Conservation (phyloP, 2,329 filamentous ascomycete species). For the Epichloe sibirici region DNA sequence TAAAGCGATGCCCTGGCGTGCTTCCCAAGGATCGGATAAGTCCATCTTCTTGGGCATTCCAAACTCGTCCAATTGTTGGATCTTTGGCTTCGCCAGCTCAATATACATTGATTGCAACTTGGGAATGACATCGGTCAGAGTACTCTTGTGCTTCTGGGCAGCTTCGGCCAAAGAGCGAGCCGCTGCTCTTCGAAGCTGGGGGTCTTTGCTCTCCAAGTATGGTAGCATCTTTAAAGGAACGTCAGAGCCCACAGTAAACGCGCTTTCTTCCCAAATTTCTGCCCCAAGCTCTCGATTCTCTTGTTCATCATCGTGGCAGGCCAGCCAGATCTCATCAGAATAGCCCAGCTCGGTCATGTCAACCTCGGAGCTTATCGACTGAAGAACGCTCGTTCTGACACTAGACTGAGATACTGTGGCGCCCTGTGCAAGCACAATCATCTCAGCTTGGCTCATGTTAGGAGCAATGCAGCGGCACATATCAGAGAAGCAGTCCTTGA, state of each 20-base stretch:
- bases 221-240: conserved; percentile 57
- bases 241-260: conserved; percentile 54
- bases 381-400: conserved; percentile 74
- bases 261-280: conserved; percentile 93
- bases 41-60: conserved; percentile 91
- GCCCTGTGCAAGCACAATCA: conserved; percentile 63
- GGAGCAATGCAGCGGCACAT: conserved; percentile 73
- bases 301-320: conserved; percentile 78
- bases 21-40: conserved; percentile 80
- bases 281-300: conserved; percentile 75
- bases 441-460: conserved; percentile 64
- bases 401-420: conserved; percentile 66
- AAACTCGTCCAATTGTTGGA: conserved; percentile 79
- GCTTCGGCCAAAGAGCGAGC: conserved; percentile 71
- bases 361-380: conserved; percentile 82
- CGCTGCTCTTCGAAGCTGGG: conserved; percentile 71
- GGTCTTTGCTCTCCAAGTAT: conserved; percentile 70
- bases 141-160: conserved; percentile 45
- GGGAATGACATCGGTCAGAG: conserved; percentile 49
- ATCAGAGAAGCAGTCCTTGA: conserved; percentile 86
- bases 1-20: conserved; percentile 75
- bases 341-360: conserved; percentile 81
- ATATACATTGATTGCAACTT: conserved; percentile 60
- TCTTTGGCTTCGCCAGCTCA: conserved; percentile 68
- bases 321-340: conserved; percentile 86